phyloP scores from a whole-genome alignment of 345 rosid species.

The Salix brachista region DNA sequence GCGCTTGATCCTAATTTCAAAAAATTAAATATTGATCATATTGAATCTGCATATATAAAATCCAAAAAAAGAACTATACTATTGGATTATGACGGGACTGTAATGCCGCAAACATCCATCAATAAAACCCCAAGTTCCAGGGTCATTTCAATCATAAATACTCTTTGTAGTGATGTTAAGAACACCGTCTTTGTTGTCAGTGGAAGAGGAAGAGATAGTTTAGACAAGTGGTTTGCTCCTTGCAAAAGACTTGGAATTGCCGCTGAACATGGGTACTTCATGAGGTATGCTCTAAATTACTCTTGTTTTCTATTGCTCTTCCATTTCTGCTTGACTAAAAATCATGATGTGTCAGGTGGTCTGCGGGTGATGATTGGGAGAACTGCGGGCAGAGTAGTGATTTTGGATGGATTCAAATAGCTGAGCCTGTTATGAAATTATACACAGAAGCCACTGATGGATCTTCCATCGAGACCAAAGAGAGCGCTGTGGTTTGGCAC shows the following conservation, averaged over 20 bases:
- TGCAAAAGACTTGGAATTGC: slow-evolving; percentile 63
- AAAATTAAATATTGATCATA: slow-evolving; percentile 51
- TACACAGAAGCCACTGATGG: slow-evolving; percentile 79
- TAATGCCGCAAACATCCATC: slow-evolving; percentile 64
- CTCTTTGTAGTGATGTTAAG: slow-evolving; percentile 48
- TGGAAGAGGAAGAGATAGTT: slow-evolving; percentile 63
- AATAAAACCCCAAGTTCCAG: slow-evolving; percentile 51
- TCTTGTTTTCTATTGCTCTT: background rate
- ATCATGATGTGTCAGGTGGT: slow-evolving; percentile 39
- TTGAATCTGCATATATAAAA: slow-evolving; percentile 49
- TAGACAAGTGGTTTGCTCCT: slow-evolving; percentile 63
- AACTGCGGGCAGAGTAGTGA: slow-evolving; percentile 47
- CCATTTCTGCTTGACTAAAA: background rate
- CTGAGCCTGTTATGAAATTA: slow-evolving; percentile 66
- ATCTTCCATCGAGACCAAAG: slow-evolving; percentile 59
- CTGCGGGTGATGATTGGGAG: slow-evolving; percentile 46
- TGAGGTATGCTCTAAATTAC: slow-evolving; percentile 41
- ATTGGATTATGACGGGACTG: slow-evolving; percentile 71
- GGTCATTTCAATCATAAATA: slow-evolving; percentile 50
- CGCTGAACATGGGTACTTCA: slow-evolving; percentile 63
- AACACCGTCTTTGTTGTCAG: slow-evolving; percentile 63
- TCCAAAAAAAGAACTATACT: slow-evolving; percentile 61
- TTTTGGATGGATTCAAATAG: slow-evolving; percentile 64
- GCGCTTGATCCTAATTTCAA: slow-evolving; percentile 68
- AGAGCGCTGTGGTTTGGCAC: slow-evolving; percentile 78